Evolutionary conservation across 345 rosid genomes (phyloP).

Genomic region (Geranium rotundifolium): DNA sequence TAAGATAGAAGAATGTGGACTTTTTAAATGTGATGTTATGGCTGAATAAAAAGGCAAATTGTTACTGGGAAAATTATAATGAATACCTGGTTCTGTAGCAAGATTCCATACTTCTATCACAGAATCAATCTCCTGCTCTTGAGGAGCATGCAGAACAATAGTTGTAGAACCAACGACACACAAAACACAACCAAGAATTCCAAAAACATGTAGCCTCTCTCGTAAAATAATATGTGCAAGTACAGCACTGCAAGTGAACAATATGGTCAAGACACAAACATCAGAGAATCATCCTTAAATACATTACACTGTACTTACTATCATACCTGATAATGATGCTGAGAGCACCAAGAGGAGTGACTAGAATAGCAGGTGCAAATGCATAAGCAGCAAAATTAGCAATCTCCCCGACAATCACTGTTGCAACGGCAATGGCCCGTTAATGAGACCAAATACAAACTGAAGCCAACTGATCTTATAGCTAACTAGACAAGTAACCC

Average conservation of each 20-base stretch:
- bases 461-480: background rate
- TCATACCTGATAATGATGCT: background rate
- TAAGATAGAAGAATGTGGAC: constrained; percentile 2
- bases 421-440: background rate
- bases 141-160: constrained; percentile 95
- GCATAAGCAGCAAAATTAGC: background rate
- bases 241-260: constrained; percentile 54
- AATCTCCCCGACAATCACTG: background rate
- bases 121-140: constrained; percentile 77
- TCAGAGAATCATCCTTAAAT: background rate
- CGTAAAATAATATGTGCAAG: constrained; percentile 80
- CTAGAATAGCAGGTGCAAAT: background rate
- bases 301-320: background rate
- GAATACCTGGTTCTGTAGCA: constrained; percentile 92
- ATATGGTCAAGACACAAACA: background rate
- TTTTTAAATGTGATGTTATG: background rate
- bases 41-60: background rate
- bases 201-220: constrained; percentile 78
- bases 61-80: background rate
- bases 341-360: background rate
- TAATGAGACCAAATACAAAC: background rate
- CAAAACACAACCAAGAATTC: constrained; percentile 86
- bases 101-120: constrained; percentile 91
- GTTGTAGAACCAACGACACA: constrained; percentile 96
- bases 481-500: background rate